Base-by-base conservation (phyloP, 1,284 basidiomycete species). In the Ceratorhiza oryzae-sativae region DNA sequence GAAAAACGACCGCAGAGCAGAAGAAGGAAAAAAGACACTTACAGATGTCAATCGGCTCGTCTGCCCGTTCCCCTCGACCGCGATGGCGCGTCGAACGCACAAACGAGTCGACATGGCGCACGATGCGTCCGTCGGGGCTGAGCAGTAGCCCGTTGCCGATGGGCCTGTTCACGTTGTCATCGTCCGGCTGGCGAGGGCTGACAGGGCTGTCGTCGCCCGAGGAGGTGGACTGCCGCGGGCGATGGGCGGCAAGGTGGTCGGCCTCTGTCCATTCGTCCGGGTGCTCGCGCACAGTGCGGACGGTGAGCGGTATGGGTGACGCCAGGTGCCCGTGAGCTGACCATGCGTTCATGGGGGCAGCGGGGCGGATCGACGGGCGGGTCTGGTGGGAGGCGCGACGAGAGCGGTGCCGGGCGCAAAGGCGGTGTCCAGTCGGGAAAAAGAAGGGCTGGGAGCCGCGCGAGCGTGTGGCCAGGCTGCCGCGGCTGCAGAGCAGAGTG, bases 71-170 rank as follows among this genome's bases (percentile, higher is more conserved):
- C 41, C 56, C 56, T 59, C 56, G 56, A 41, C 39, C 39, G 53
- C 55, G 42, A 48, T 48, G 27, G 42, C 60, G 65, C 34, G 65
- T 70, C 53, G 65, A 70, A n/a, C 65, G 65, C 30, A 70, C 65
- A 70, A 56, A 70, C 65, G 65, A 70, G 41, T 70, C 65, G 13
- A 56, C 65, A 48, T 70, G 65, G 25, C 65, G 65, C 49, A 53
- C 63, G 15, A 67, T 34, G 25, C 36, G 49, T 23, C 65, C 65
- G 55, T 42, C 53, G 27, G 51, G 39, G 27, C 51, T 46, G 32
- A 70, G 41, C 23, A 70, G 65, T 25, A 55, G 15, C 6, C 55
- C 55, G 20, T 55, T 30, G 15, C 53, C 41, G 42, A 51, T 34
- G 2, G 34, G 62, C 3, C 60, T 9, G 45, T 62, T 23, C 39